Conservation (phyloP, 2,329 filamentous ascomycete species). For the Microascus cirrosus region DNA sequence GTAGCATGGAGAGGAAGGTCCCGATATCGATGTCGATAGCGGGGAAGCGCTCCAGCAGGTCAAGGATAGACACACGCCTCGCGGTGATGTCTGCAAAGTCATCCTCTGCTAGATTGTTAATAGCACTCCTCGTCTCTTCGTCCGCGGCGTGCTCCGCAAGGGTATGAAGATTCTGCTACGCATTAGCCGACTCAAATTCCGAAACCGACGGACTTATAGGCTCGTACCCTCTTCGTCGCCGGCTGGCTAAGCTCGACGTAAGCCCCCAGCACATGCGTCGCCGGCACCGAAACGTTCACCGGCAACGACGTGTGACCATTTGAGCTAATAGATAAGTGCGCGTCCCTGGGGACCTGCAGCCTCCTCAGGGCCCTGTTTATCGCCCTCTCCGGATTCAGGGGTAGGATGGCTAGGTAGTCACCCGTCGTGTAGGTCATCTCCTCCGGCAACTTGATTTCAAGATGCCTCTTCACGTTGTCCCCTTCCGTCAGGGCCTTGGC, state of each 20-base stretch:
- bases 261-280: conserved; percentile 51
- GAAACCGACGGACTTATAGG: background rate
- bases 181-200: background rate
- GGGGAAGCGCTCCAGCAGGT: conserved; percentile 56
- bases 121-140: conserved; percentile 24
- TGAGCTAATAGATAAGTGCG: conserved; percentile 14
- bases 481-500: conserved; percentile 38
- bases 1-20: conserved; percentile 59
- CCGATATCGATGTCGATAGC: conserved; percentile 50
- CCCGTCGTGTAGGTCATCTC: conserved; percentile 58
- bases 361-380: conserved; percentile 52
- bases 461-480: conserved; percentile 48
- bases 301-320: conserved; percentile 26
- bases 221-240: conserved; percentile 54
- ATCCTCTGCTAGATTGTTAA: conserved; percentile 34
- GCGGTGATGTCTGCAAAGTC: conserved; percentile 36
- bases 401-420: conserved; percentile 66
- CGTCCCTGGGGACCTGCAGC: conserved; percentile 61
- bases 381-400: conserved; percentile 52
- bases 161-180: conserved; percentile 21
- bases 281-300: conserved; percentile 44
- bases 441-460: conserved; percentile 57
- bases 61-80: conserved; percentile 55
- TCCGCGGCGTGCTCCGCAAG: conserved; percentile 38
- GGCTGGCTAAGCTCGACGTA: conserved; percentile 67